These are phyloP conservation scores for Phaffomyces opuntiae DNA, from an alignment of 805 yeast species.

Conservation along the genomic window DNA sequence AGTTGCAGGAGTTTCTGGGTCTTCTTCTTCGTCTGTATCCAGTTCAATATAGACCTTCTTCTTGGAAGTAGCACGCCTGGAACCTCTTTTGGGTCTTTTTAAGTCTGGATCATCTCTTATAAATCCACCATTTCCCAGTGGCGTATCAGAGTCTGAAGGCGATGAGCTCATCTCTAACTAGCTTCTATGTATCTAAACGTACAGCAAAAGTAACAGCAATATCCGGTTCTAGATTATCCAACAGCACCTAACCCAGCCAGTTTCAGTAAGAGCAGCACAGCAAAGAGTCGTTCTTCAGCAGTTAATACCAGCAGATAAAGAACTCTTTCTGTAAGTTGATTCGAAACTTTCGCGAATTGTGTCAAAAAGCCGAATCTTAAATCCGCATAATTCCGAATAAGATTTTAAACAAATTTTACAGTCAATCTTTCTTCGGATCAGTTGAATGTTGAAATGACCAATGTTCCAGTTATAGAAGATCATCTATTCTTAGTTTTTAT, in stretches of 20 bases:
- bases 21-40: conserved; percentile 6
- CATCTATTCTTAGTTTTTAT: background rate
- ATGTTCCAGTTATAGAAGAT: background rate
- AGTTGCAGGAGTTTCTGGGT: conserved; percentile 7
- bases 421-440: conserved; percentile 6
- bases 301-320: too few relatives aligned
- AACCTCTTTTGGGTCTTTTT: conserved; percentile 6
- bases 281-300: too few relatives aligned
- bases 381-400: background rate
- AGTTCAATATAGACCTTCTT: conserved; percentile 3
- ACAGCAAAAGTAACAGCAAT: background rate
- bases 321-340: too few relatives aligned
- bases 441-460: background rate
- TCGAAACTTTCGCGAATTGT: background rate
- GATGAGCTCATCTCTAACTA: background rate
- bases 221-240: background rate
- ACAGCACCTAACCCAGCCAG: too few relatives aligned
- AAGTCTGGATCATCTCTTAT: conserved; percentile 22
- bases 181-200: background rate
- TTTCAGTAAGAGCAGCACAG: too few relatives aligned
- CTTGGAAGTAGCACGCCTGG: background rate
- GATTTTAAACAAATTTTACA: too few relatives aligned
- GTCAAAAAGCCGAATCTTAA: background rate
- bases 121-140: conserved; percentile 21
- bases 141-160: conserved; percentile 10